Evolutionary conservation across 768 basidiomycete genomes (phyloP), one percentile per base, ranked within the genome.

Genomic region (Mycena amicta): DNA sequence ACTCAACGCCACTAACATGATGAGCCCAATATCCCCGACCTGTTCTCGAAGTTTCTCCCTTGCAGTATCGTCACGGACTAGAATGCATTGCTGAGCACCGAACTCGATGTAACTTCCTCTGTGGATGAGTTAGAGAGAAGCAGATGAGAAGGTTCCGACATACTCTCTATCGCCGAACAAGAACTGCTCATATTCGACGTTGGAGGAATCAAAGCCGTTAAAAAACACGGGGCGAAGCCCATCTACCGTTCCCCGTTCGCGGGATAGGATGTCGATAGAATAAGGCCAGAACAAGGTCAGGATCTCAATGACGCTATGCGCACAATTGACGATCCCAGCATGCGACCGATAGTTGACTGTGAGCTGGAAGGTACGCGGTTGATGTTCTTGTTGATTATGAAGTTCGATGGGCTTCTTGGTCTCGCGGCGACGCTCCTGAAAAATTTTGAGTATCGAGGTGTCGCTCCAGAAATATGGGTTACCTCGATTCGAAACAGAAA

Each of bases 241-340:
- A 15, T 79, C 76, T 0, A 83, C 77, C 8, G 83, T 68, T 0
- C 85, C 88, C 37, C 72, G 70, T 67, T 91, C 90, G 3, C 73
- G 77, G 6, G 74, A 74, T 16, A 90, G 77, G 2, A 61, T 62
- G 66, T 91, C 89, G 25, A 91, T 88, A 0, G 85, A 74, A 62
- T 85, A 70, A 0, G 85, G 84, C 85, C 87, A 90, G 56, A 86
- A 86, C 8, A 62, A 65, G 16, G 73, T 78, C 15, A 91, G 83
- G 1, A 90, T 69, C n/a, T 84, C 79, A 3, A 91, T 80, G 25
- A 90, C 71, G 0, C 80, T 81, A 52, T 85, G 81, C 0, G 89
- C 89, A 62, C 86, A 88, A 46, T 85, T 76, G n/a, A 91, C 84
- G 41, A 91, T 90, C 2, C 90, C 90, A 0, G 80, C 81, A 64